Evolutionary conservation across 768 basidiomycete species (phyloP).

Genomic region (Suillus hirtellus): DNA sequence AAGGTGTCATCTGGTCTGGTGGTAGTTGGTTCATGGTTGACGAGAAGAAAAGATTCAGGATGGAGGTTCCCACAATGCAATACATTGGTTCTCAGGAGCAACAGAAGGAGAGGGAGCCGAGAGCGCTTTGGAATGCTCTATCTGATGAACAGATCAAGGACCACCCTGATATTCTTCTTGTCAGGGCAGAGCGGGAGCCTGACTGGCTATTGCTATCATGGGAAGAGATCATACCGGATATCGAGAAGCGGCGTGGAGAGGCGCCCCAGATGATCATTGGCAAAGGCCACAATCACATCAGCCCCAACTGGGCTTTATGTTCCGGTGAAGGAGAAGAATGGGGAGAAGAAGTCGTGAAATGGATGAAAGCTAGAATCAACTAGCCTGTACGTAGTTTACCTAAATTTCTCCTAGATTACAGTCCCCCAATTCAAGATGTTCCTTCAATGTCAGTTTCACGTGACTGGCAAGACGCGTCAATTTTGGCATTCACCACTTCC

Average conservation of each 20-base stretch:
- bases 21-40: conserved; percentile 44
- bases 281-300: conserved; percentile 64
- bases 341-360: conserved; percentile 48
- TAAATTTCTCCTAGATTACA: background rate
- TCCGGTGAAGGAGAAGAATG: conserved; percentile 64
- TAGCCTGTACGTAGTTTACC: background rate
- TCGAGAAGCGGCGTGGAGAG: conserved; percentile 38
- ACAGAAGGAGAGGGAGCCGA: conserved; percentile 42
- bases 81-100: conserved; percentile 42
- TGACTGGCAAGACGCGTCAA: conserved; percentile 2
- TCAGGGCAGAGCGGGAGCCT: conserved; percentile 57
- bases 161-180: conserved; percentile 49
- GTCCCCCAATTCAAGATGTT: background rate
- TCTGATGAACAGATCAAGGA: conserved; percentile 33
- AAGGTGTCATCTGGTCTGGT: conserved; percentile 47
- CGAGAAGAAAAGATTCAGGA: conserved; percentile 27
- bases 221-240: conserved; percentile 38
- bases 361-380: conserved; percentile 30
- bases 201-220: conserved; percentile 39
- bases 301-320: conserved; percentile 47
- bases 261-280: conserved; percentile 39
- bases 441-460: background rate
- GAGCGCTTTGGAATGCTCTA: conserved; percentile 40
- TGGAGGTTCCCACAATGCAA: conserved; percentile 24
- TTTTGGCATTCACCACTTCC: background rate